Evolutionary conservation across 441 rosid genomes (phyloP).

Genomic region (Syzygium syzygioides): DNA sequence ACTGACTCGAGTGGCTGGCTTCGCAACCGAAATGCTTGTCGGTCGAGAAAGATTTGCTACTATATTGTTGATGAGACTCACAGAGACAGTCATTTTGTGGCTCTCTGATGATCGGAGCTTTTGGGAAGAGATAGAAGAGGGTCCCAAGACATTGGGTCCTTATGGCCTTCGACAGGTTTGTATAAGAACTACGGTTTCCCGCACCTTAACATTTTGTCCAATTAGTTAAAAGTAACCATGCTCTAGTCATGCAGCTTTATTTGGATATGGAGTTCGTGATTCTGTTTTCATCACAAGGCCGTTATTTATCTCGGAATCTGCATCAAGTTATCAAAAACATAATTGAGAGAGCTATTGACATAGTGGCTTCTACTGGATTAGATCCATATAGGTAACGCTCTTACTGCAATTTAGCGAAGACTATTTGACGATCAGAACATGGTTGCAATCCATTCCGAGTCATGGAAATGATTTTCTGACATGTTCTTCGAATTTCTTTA

Average conservation of each 20-base stretch:
- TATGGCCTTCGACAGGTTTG: constrained; percentile 85
- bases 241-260: constrained; percentile 52
- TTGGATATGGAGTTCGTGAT: constrained; percentile 95
- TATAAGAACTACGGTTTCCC: constrained; percentile 5
- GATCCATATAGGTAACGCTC: constrained; percentile 75
- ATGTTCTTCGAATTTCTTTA: background rate
- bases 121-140: constrained; percentile 97
- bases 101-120: constrained; percentile 93
- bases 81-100: constrained; percentile 95
- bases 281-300: constrained; percentile 96
- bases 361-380: constrained; percentile 79
- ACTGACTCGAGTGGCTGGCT: constrained; percentile 74
- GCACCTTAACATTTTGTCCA: constrained; percentile 3
- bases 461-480: background rate
- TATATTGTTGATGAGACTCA: constrained; percentile 81
- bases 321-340: constrained; percentile 85
- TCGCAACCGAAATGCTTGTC: constrained; percentile 92
- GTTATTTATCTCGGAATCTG: constrained; percentile 87
- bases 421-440: background rate
- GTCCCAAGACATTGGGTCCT: constrained; percentile 89
- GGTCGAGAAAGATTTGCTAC: constrained; percentile 98
- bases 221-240: background rate
- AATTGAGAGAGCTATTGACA: constrained; percentile 71
- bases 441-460: background rate
- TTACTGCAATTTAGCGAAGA: background rate